phyloP scores from a whole-genome alignment of 768 basidiomycete species.

The Phanerodontia chrysosporium region DNA sequence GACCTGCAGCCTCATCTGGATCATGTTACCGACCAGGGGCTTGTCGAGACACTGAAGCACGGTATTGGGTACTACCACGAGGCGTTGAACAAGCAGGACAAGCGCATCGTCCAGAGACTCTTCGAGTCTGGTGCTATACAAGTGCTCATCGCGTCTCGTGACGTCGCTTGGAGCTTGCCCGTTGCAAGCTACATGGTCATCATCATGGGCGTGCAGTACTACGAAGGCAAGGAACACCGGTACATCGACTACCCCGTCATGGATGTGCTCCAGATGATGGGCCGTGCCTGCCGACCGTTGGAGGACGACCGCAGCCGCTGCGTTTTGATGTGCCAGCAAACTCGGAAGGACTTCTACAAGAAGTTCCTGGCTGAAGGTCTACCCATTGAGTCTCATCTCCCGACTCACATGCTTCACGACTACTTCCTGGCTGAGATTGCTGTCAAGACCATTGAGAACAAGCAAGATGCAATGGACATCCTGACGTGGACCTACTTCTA shows the following conservation, averaged over 20 bases:
- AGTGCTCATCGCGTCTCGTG: slow-evolving; percentile 93
- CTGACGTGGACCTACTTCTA: slow-evolving; percentile 99
- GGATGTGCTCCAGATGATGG: slow-evolving; percentile 99
- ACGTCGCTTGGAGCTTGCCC: slow-evolving; percentile 94
- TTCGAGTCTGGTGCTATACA: slow-evolving; percentile 95
- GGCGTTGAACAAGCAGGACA: slow-evolving; percentile 87
- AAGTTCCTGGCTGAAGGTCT: slow-evolving; percentile 97
- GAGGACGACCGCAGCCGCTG: slow-evolving; percentile 91
- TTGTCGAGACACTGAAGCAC: slow-evolving; percentile 79
- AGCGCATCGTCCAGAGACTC: slow-evolving; percentile 85
- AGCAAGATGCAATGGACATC: slow-evolving; percentile 98
- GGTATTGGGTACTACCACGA: slow-evolving; percentile 97
- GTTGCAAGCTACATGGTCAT: slow-evolving; percentile 96
- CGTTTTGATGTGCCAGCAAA: slow-evolving; percentile 96
- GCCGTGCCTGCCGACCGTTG: slow-evolving; percentile 87
- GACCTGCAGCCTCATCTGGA: slow-evolving; percentile 89
- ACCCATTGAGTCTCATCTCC: slow-evolving; percentile 93
- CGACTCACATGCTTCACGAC: slow-evolving; percentile 88
- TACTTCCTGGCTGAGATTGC: slow-evolving; percentile 98
- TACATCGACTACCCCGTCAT: slow-evolving; percentile 98
- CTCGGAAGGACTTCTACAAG: slow-evolving; percentile 97
- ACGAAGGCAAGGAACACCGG: slow-evolving; percentile 96
- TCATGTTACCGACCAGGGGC: slow-evolving; percentile 68
- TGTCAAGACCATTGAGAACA: slow-evolving; percentile 98
- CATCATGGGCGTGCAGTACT: slow-evolving; percentile 98